Conservation (phyloP, 768 basidiomycete genomes). For the Rhodotorula paludigena region DNA sequence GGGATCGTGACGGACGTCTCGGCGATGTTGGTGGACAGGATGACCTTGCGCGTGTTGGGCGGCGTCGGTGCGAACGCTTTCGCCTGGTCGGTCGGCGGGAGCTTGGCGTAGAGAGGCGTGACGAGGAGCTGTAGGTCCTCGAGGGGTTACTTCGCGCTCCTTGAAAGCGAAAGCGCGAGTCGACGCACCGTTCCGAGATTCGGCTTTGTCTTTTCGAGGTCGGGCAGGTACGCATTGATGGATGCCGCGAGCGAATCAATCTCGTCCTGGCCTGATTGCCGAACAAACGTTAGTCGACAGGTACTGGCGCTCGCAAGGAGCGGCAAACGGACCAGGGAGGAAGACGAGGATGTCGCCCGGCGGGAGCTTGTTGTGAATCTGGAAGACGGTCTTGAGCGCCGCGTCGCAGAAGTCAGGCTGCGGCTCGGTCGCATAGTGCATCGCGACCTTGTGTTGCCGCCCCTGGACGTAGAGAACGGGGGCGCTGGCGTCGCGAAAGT, state of each 20-base stretch:
- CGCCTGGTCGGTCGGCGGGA: conserved; percentile 69
- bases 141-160: no score
- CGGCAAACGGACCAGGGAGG: conserved; percentile 57
- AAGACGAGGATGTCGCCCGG: conserved; percentile 89
- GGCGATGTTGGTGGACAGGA: conserved; percentile 94
- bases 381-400: conserved; percentile 86
- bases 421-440: conserved; percentile 68
- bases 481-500: conserved; percentile 56
- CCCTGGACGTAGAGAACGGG: conserved; percentile 87
- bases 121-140: conserved; percentile 58
- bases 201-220: conserved; percentile 13
- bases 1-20: conserved; percentile 98
- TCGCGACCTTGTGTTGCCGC: conserved; percentile 82
- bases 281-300: background rate
- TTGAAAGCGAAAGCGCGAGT: background rate
- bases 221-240: conserved; percentile 51
- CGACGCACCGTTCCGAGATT: conserved; percentile 3
- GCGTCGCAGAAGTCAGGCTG: conserved; percentile 82
- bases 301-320: background rate
- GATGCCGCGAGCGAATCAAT: conserved; percentile 81
- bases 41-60: conserved; percentile 72
- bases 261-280: conserved; percentile 77
- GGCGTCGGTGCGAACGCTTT: conserved; percentile 69
- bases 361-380: conserved; percentile 75
- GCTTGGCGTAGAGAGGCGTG: conserved; percentile 79